Evolutionary conservation across 139 green algal species (phyloP).

Genomic region (Axilococcus clingmanii): DNA sequence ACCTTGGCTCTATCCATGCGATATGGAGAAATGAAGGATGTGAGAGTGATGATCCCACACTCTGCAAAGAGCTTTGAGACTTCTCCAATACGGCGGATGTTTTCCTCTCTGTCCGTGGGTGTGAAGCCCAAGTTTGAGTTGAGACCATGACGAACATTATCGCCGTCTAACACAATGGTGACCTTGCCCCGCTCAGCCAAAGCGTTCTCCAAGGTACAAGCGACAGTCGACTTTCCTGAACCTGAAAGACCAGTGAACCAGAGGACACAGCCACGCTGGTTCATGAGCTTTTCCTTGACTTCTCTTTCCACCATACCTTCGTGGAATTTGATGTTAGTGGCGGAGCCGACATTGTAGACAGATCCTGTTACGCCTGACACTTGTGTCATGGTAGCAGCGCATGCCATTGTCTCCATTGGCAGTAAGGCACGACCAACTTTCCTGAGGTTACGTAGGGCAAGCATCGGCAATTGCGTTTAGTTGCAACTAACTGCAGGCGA

Average conservation of each 20-base stretch:
- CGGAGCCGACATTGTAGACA: slow-evolving; percentile 62
- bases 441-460: background rate
- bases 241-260: slow-evolving; percentile 83
- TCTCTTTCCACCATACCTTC: slow-evolving; percentile 41
- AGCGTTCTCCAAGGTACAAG: slow-evolving; percentile 69
- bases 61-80: slow-evolving; percentile 89
- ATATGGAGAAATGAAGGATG: slow-evolving; percentile 94
- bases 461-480: background rate
- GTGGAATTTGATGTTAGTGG: slow-evolving; percentile 91
- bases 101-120: slow-evolving; percentile 74
- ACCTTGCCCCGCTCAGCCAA: slow-evolving; percentile 53
- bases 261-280: slow-evolving; percentile 75
- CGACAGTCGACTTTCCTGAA: slow-evolving; percentile 56
- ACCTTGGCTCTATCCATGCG: slow-evolving; percentile 55
- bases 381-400: background rate
- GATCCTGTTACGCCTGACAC: slow-evolving; percentile 1
- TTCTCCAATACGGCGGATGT: slow-evolving; percentile 90
- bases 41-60: slow-evolving; percentile 77
- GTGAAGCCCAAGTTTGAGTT: slow-evolving; percentile 90
- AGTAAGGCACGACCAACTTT: background rate
- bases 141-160: slow-evolving; percentile 90
- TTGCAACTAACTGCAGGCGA: background rate
- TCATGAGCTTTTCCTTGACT: slow-evolving; percentile 66
- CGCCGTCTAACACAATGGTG: slow-evolving; percentile 81
- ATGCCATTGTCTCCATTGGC: background rate